Conservation (phyloP, 2,329 filamentous ascomycete species). For the Arthrinium phaeospermum region DNA sequence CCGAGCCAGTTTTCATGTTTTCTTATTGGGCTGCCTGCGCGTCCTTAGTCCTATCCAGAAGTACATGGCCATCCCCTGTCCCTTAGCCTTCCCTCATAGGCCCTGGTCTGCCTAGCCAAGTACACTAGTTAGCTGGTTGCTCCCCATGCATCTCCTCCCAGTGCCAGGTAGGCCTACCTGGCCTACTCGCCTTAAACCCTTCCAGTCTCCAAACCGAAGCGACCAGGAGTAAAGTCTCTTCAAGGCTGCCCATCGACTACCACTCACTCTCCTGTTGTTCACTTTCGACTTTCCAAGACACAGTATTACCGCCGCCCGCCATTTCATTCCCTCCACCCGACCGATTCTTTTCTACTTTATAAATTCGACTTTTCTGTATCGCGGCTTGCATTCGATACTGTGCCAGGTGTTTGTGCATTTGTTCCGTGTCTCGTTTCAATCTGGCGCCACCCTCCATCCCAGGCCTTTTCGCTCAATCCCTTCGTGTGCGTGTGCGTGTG, state of each 20-base stretch:
- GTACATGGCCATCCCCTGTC: constrained; percentile 10
- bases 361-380: constrained; percentile 15
- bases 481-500: constrained; percentile 8
- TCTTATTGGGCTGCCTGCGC: not conserved
- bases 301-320: constrained; percentile 9
- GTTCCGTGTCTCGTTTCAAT: constrained; percentile 19
- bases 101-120: constrained; percentile 15
- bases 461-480: not conserved
- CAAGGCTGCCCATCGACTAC: constrained; percentile 17
- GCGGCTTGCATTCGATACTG: constrained; percentile 10
- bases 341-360: constrained; percentile 13
- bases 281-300: constrained; percentile 17
- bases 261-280: constrained; percentile 16
- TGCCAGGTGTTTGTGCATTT: constrained; percentile 17
- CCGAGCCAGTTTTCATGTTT: not conserved
- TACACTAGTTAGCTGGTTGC: constrained; percentile 8
- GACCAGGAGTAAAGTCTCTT: constrained; percentile 20
- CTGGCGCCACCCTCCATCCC: constrained; percentile 14
- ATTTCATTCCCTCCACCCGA: constrained; percentile 4
- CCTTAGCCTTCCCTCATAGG: constrained; percentile 8
- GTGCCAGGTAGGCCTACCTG: not conserved
- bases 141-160: constrained; percentile 17
- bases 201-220: constrained; percentile 1
- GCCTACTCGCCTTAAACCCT: not conserved
- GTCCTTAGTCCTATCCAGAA: constrained; percentile 6